Conservation (phyloP, 2,329 filamentous ascomycete genomes). For the Fusarium nematophilum region DNA sequence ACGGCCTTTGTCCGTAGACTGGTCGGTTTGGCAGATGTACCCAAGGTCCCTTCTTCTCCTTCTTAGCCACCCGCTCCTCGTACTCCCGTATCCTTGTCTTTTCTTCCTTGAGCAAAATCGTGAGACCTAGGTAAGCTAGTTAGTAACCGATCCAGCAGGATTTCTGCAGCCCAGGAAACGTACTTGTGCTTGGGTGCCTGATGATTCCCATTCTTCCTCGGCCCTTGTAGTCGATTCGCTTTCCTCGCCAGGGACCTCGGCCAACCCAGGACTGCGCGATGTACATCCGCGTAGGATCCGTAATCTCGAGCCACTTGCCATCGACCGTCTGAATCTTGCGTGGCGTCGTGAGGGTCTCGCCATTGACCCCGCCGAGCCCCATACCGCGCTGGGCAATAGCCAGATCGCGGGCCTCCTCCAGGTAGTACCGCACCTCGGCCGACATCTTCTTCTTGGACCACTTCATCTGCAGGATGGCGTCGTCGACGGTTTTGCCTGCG, state of each 20-base stretch:
- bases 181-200: slow-evolving; percentile 79
- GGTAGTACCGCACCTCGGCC: slow-evolving; percentile 79
- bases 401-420: slow-evolving; percentile 83
- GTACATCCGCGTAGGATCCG: slow-evolving; percentile 85
- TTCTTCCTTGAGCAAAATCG: slow-evolving; percentile 91
- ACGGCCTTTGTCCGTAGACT: slow-evolving; percentile 85
- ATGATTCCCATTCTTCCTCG: slow-evolving; percentile 77
- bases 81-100: slow-evolving; percentile 85
- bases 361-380: slow-evolving; percentile 71
- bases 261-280: slow-evolving; percentile 94
- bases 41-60: slow-evolving; percentile 83
- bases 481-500: slow-evolving; percentile 90
- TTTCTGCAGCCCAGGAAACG: slow-evolving; percentile 51
- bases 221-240: slow-evolving; percentile 76
- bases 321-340: slow-evolving; percentile 77
- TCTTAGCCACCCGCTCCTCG: slow-evolving; percentile 81
- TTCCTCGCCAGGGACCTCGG: slow-evolving; percentile 71
- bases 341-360: slow-evolving; percentile 52
- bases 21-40: slow-evolving; percentile 87
- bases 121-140: slow-evolving; percentile 68
- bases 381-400: slow-evolving; percentile 86
- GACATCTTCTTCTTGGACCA: slow-evolving; percentile 96
- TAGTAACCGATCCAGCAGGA: slow-evolving; percentile 13
- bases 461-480: slow-evolving; percentile 93
- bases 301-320: slow-evolving; percentile 76